Conservation (phyloP, 2,329 filamentous ascomycete genomes). For the Celoporthe dispersa region DNA sequence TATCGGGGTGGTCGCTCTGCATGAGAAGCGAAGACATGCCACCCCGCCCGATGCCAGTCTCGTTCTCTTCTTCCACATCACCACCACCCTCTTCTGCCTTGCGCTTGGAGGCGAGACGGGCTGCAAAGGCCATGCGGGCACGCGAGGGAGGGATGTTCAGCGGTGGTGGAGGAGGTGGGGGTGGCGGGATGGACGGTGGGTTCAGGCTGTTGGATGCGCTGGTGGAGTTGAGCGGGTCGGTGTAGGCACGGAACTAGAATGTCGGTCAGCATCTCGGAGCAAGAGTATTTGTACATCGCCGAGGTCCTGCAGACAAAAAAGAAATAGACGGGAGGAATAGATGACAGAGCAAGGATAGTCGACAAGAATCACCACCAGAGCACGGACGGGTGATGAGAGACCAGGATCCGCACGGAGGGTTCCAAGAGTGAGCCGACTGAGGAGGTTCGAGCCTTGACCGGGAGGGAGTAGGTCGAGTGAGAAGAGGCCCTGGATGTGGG, state of each 20-base stretch:
- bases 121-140: slow-evolving; percentile 87
- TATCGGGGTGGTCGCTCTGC: slow-evolving; percentile 19
- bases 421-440: not conserved
- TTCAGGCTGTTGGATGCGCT: slow-evolving; percentile 44
- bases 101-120: slow-evolving; percentile 77
- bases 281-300: not conserved
- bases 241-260: slow-evolving; percentile 62
- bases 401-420: not conserved
- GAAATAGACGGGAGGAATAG: slow-evolving; percentile 13
- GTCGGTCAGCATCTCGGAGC: slow-evolving; percentile 22
- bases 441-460: slow-evolving; percentile 1
- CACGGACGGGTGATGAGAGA: not conserved
- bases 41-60: slow-evolving; percentile 25
- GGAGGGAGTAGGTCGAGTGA: slow-evolving; percentile 10
- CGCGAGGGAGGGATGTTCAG: slow-evolving; percentile 86
- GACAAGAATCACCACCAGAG: slow-evolving; percentile 7
- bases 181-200: slow-evolving; percentile 62
- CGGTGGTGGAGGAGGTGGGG: slow-evolving; percentile 72
- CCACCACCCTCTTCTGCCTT: slow-evolving; percentile 50
- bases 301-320: slow-evolving; percentile 10
- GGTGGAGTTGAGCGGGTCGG: slow-evolving; percentile 56
- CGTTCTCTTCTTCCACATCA: slow-evolving; percentile 43
- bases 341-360: not conserved
- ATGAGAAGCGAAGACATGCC: slow-evolving; percentile 24
- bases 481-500: slow-evolving; percentile 2